Evolutionary conservation across 371 early-diverging fungal genomes (phyloP).

Genomic region (Lichtheimia ornata): DNA sequence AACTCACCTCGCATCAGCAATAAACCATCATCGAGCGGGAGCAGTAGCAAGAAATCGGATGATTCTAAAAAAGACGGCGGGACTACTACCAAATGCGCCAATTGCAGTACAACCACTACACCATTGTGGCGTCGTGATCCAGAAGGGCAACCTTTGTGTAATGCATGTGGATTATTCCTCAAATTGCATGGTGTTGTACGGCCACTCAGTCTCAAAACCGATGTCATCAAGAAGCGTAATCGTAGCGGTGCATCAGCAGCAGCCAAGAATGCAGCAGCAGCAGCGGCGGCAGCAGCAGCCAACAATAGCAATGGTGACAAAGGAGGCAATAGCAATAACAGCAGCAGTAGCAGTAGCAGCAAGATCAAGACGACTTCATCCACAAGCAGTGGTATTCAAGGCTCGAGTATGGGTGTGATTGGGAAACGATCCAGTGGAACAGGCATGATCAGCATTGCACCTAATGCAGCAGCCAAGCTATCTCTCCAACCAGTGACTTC

Average conservation of each 20-base stretch:
- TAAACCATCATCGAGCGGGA: conserved; percentile 2
- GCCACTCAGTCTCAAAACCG: conserved; percentile 77
- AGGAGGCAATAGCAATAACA: neutral
- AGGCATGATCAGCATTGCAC: conserved; percentile 24
- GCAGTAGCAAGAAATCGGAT: conserved; percentile 17
- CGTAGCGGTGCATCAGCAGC: conserved; percentile 31
- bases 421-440: conserved; percentile 25
- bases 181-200: conserved; percentile 86
- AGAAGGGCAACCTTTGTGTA: conserved; percentile 65
- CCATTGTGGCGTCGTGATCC: conserved; percentile 94
- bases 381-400: conserved; percentile 1
- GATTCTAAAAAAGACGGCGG: conserved; percentile 31
- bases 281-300: neutral
- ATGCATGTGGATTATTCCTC: conserved; percentile 65
- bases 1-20: conserved; percentile 10
- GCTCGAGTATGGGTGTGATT: conserved; percentile 25
- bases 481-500: conserved; percentile 7
- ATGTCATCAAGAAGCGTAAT: conserved; percentile 83
- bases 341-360: neutral
- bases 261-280: neutral
- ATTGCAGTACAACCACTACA: conserved; percentile 88
- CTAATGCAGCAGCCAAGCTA: conserved; percentile 10
- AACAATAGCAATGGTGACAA: neutral
- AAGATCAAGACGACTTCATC: conserved; percentile 11
- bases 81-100: conserved; percentile 66